These are phyloP conservation scores for Daldinia caldariorum DNA, from an alignment of 495 filamentous ascomycete species.

Conservation along the genomic window DNA sequence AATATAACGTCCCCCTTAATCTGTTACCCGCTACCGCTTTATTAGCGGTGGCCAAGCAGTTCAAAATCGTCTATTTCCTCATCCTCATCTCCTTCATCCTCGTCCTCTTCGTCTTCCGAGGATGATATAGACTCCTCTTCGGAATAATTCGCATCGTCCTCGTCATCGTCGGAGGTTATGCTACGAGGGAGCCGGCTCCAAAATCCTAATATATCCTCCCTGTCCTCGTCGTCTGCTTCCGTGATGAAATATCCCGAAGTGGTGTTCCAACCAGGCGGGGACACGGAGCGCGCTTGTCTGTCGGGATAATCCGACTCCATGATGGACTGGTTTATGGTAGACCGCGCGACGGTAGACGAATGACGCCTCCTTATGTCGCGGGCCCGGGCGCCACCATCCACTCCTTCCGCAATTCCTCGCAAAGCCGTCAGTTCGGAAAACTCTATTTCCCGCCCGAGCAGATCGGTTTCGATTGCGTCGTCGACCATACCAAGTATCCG, in stretches of 20 bases:
- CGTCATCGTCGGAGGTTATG: slow-evolving; percentile 46
- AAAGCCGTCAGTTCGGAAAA: slow-evolving; percentile 33
- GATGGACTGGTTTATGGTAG: slow-evolving; percentile 39
- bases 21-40: slow-evolving; percentile 15
- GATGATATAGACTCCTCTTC: slow-evolving; percentile 52
- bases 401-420: slow-evolving; percentile 17
- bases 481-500: slow-evolving; percentile 58
- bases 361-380: slow-evolving; percentile 48
- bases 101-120: slow-evolving; percentile 58
- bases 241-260: slow-evolving; percentile 31
- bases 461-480: slow-evolving; percentile 48
- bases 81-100: slow-evolving; percentile 63
- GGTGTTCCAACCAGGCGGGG: slow-evolving; percentile 42
- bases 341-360: slow-evolving; percentile 47
- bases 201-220: slow-evolving; percentile 70
- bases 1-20: too few species aligned
- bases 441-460: slow-evolving; percentile 42
- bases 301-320: slow-evolving; percentile 49
- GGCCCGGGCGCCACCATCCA: slow-evolving; percentile 25
- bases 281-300: slow-evolving; percentile 52
- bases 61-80: slow-evolving; percentile 70
- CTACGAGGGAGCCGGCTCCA: slow-evolving; percentile 64
- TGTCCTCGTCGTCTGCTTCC: slow-evolving; percentile 57
- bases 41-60: slow-evolving; percentile 74
- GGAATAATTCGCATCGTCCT: slow-evolving; percentile 49